phyloP scores from a whole-genome alignment of 768 basidiomycete species.

The Xerocomellus amylosporus region DNA sequence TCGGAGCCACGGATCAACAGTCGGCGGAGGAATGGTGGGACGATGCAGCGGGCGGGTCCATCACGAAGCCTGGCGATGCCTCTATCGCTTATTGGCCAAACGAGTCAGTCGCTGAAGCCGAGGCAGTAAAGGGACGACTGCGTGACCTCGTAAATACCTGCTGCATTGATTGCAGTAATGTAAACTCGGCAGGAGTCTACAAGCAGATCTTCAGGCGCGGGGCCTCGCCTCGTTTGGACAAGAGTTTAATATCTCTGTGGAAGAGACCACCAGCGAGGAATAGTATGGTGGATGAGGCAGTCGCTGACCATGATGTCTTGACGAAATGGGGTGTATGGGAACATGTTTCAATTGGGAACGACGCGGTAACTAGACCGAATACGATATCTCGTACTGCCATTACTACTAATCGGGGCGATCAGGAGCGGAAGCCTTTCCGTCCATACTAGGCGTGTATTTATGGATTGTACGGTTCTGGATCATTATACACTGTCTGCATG shows the following conservation, averaged over 20 bases:
- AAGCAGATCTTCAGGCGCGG: conserved; percentile 13
- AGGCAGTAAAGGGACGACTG: conserved; percentile 5
- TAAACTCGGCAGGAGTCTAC: neutral
- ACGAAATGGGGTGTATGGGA: conserved; percentile 25
- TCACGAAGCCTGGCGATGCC: neutral
- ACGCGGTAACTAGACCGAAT: neutral
- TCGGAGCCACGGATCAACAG: conserved; percentile 14
- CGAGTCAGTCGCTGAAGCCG: neutral
- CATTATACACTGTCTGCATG: neutral
- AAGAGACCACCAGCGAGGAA: neutral
- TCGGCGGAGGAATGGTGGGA: conserved; percentile 25
- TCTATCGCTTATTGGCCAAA: conserved; percentile 20
- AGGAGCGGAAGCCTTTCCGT: neutral
- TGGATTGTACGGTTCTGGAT: neutral
- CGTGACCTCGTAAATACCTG: conserved; percentile 15
- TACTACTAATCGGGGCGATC: neutral
- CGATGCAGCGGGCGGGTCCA: neutral
- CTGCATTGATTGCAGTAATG: conserved; percentile 27
- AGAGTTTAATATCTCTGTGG: conserved; percentile 1
- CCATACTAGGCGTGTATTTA: neutral
- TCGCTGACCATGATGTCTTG: conserved; percentile 11
- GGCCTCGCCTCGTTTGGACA: conserved; percentile 1
- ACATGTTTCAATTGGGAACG: conserved; percentile 2
- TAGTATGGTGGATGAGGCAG: neutral
- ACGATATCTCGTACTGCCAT: neutral